Evolutionary conservation across 768 basidiomycete genomes (phyloP).

Genomic region (Macrolepiota dolichaula): DNA sequence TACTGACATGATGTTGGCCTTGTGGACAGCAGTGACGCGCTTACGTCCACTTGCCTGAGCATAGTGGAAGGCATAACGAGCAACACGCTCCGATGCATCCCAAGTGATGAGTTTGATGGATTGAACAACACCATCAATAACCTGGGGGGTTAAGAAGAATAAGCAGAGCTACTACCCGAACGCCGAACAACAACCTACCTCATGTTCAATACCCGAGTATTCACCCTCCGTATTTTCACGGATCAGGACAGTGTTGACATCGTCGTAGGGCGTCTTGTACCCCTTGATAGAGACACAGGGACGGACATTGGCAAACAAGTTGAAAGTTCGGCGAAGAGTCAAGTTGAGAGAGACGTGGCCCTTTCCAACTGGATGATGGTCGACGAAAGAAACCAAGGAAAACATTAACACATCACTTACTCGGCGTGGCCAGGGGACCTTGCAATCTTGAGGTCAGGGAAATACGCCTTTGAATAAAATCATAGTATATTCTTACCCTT

Average conservation of each 20-base stretch:
- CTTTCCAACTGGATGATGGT: slow-evolving; percentile 74
- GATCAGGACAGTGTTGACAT: slow-evolving; percentile 97
- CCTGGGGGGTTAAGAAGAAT: slow-evolving; percentile 36
- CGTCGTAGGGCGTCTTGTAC: slow-evolving; percentile 97
- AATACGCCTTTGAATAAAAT: neutral
- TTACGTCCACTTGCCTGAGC: slow-evolving; percentile 85
- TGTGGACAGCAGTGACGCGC: slow-evolving; percentile 97
- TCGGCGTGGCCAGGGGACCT: slow-evolving; percentile 96
- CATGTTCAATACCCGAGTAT: slow-evolving; percentile 99
- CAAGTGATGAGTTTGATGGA: slow-evolving; percentile 99
- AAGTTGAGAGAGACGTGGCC: slow-evolving; percentile 98
- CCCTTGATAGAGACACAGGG: slow-evolving; percentile 95
- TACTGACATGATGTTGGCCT: slow-evolving; percentile 96
- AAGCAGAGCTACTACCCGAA: neutral
- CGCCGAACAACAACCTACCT: slow-evolving; percentile 52
- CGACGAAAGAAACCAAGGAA: slow-evolving; percentile 5
- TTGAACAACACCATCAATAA: slow-evolving; percentile 97
- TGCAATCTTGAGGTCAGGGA: slow-evolving; percentile 23
- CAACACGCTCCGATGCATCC: slow-evolving; percentile 98
- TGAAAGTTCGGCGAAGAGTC: slow-evolving; percentile 95
- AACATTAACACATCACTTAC: slow-evolving; percentile 44
- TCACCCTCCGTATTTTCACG: slow-evolving; percentile 99
- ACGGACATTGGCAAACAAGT: slow-evolving; percentile 97
- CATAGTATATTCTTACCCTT: slow-evolving; percentile 62
- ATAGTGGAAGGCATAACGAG: slow-evolving; percentile 97